Percentiles rank a stretch among this genome's conserved stretches.
phyloP scores from a whole-genome alignment of 306 rosid genomes.

The Aeschynomene evenia region DNA sequence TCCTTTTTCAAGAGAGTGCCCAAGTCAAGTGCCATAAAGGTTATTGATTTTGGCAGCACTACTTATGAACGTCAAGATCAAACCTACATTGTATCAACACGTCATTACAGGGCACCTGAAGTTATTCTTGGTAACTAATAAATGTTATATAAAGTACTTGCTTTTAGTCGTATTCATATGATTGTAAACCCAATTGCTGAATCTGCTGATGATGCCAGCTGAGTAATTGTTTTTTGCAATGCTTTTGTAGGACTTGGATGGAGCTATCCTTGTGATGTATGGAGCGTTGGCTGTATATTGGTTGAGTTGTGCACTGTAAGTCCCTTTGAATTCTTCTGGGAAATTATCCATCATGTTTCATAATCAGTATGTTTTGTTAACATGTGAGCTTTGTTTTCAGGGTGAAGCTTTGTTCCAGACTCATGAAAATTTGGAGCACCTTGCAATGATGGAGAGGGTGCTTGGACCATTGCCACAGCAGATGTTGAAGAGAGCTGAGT shows the following conservation, averaged over 20 bases:
- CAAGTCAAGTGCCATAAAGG: slow-evolving; percentile 87
- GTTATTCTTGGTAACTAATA: slow-evolving; percentile 73
- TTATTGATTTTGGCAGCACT: slow-evolving; percentile 98
- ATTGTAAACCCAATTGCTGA: too few relatives aligned
- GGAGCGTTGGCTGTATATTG: slow-evolving; percentile 98
- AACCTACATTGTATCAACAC: slow-evolving; percentile 86
- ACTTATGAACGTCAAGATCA: slow-evolving; percentile 85
- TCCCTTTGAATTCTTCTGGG: background rate
- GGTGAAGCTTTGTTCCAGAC: slow-evolving; percentile 98
- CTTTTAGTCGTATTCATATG: too few relatives aligned
- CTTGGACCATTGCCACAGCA: slow-evolving; percentile 73
- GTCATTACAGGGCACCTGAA: slow-evolving; percentile 98
- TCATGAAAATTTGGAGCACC: slow-evolving; percentile 93
- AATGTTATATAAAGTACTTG: background rate
- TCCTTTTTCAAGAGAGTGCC: slow-evolving; percentile 81
- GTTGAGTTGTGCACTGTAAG: slow-evolving; percentile 89
- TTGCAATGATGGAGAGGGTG: slow-evolving; percentile 97
- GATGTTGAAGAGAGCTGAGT: slow-evolving; percentile 76
- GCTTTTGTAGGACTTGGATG: slow-evolving; percentile 76
- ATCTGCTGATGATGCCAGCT: background rate
- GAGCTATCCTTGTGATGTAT: slow-evolving; percentile 90
- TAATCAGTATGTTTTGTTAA: too few relatives aligned
- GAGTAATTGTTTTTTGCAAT: background rate
- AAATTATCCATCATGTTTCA: background rate
- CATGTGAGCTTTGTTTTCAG: slow-evolving; percentile 33